phyloP scores from a whole-genome alignment of 2,329 filamentous ascomycete species.

The Penicillium sp. region DNA sequence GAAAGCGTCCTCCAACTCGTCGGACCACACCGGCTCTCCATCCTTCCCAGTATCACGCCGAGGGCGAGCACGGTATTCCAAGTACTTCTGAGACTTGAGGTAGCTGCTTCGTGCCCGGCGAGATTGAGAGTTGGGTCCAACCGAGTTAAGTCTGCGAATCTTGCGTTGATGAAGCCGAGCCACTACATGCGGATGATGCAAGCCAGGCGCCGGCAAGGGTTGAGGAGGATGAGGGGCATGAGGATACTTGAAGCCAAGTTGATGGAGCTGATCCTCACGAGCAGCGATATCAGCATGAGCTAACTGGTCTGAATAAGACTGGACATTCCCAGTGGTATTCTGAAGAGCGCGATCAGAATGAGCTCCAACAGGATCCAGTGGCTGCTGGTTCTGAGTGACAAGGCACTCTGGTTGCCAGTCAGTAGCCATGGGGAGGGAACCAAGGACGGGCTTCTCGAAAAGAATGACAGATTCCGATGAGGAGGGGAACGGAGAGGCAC shows the following conservation, averaged over 20 bases:
- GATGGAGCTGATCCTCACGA: slow-evolving; percentile 39
- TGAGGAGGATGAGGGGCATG: slow-evolving; percentile 30
- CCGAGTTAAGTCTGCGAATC: slow-evolving; percentile 38
- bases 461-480: slow-evolving; percentile 46
- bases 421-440: slow-evolving; percentile 40
- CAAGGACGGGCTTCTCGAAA: slow-evolving; percentile 36
- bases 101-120: slow-evolving; percentile 36
- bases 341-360: slow-evolving; percentile 42
- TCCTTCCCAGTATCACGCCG: slow-evolving; percentile 46
- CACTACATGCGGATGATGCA: slow-evolving; percentile 30
- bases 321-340: slow-evolving; percentile 46
- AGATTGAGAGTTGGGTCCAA: slow-evolving; percentile 29
- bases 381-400: slow-evolving; percentile 38
- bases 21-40: slow-evolving; percentile 48
- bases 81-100: slow-evolving; percentile 46
- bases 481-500: slow-evolving; percentile 31
- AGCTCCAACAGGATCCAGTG: slow-evolving; percentile 37
- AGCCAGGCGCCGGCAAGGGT: slow-evolving; percentile 25
- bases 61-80: slow-evolving; percentile 46
- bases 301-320: slow-evolving; percentile 40
- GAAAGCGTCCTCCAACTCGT: slow-evolving; percentile 49
- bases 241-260: slow-evolving; percentile 40
- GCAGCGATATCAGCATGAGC: slow-evolving; percentile 29
- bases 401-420: slow-evolving; percentile 44
- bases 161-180: slow-evolving; percentile 38